Evolutionary conservation across 2,329 filamentous ascomycete genomes (phyloP).

Genomic region (Cordyceps javanica): DNA sequence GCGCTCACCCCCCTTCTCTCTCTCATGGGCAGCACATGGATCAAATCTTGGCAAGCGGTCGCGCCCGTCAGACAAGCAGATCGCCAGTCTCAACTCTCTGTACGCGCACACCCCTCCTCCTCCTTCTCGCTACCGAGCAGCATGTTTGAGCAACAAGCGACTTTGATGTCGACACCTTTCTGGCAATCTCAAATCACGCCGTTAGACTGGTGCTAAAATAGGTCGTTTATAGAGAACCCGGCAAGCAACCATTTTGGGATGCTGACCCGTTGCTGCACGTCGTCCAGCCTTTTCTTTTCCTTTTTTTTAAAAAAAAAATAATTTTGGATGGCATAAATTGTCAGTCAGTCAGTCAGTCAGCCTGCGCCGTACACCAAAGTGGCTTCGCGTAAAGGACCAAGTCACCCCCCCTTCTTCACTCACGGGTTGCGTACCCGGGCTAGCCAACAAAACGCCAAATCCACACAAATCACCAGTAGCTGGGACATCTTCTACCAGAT

Average conservation of each 20-base stretch:
- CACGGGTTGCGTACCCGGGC: slow-evolving; percentile 1
- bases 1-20: not conserved
- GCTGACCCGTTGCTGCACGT: not conserved
- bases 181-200: slow-evolving; percentile 6
- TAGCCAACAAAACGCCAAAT: not conserved
- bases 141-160: not conserved
- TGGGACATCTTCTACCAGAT: not conserved
- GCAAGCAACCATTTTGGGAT: slow-evolving; percentile 1
- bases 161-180: not conserved
- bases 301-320: too few species aligned
- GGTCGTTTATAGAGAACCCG: not conserved
- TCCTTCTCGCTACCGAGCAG: too few species aligned
- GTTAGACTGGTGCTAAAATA: not conserved
- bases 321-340: not conserved
- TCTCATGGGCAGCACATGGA: not conserved
- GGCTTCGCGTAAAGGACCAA: not conserved
- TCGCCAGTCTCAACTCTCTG: not conserved
- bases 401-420: not conserved
- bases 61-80: not conserved
- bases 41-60: slow-evolving; percentile 6
- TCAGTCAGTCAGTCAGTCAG: too few species aligned
- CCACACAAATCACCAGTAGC: not conserved
- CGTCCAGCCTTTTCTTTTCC: not conserved
- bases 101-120: not conserved
- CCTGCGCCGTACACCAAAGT: too few species aligned